A percentile compares a stretch with the other conserved stretches of the same genome.
These are phyloP conservation scores for Candida sojae DNA, from an alignment of 1,139 yeast genomes.

Conservation along the genomic window DNA sequence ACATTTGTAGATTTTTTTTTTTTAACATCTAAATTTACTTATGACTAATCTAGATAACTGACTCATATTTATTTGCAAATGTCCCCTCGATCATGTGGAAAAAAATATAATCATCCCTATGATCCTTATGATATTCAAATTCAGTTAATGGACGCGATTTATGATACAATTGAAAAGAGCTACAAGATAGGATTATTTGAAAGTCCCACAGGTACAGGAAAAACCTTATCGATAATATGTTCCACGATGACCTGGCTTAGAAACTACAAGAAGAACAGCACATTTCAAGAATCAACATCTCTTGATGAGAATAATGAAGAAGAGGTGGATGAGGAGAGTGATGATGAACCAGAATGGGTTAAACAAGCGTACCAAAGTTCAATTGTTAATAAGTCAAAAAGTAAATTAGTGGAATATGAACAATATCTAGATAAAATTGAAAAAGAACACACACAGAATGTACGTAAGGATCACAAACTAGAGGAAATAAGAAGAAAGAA, in stretches of 20 bases:
- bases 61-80: background rate
- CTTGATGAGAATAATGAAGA: conserved; percentile 21
- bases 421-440: conserved; percentile 31
- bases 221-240: conserved; percentile 84
- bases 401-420: conserved; percentile 42
- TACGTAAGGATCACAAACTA: conserved; percentile 14
- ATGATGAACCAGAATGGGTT: conserved; percentile 67
- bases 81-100: background rate
- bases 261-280: conserved; percentile 47
- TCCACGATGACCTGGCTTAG: conserved; percentile 87
- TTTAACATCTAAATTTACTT: background rate
- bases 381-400: conserved; percentile 29
- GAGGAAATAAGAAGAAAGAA: background rate
- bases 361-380: conserved; percentile 42
- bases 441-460: conserved; percentile 16
- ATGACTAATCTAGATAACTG: background rate
- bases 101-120: conserved; percentile 70
- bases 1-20: background rate
- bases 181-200: conserved; percentile 83
- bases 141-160: conserved; percentile 74
- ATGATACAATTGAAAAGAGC: conserved; percentile 56
- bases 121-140: conserved; percentile 78
- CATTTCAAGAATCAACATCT: conserved; percentile 29
- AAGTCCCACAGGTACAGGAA: conserved; percentile 96
- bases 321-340: conserved; percentile 26